Evolutionary conservation across 139 green algal species (phyloP).

Genomic region (Helicosporidium sp.): DNA sequence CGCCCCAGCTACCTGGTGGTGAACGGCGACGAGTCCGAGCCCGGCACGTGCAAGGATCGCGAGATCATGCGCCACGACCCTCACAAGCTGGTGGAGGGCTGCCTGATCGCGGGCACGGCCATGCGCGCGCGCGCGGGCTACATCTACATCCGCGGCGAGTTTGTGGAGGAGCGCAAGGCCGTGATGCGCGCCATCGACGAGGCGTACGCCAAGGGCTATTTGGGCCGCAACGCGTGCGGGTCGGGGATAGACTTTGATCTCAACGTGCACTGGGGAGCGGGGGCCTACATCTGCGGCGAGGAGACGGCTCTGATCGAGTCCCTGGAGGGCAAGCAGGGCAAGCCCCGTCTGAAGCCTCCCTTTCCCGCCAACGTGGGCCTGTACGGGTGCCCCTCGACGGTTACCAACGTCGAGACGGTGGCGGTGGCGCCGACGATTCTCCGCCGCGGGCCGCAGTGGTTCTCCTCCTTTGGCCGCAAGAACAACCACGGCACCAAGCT

Average conservation of each 20-base stretch:
- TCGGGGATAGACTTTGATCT: slow-evolving; percentile 86
- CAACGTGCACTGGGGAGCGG: slow-evolving; percentile 78
- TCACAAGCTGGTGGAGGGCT: slow-evolving; percentile 94
- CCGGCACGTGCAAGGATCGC: slow-evolving; percentile 91
- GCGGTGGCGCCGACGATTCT: slow-evolving; percentile 91
- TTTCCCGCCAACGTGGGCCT: slow-evolving; percentile 90
- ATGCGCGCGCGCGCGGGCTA: slow-evolving; percentile 79
- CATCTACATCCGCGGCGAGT: slow-evolving; percentile 95
- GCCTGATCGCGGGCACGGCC: slow-evolving; percentile 70
- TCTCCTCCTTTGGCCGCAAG: slow-evolving; percentile 78
- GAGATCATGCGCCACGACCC: slow-evolving; percentile 94
- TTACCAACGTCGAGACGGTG: slow-evolving; percentile 95
- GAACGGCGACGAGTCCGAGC: slow-evolving; percentile 92
- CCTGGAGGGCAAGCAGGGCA: slow-evolving; percentile 90
- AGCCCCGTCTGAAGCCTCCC: slow-evolving; percentile 89
- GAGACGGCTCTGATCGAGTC: slow-evolving; percentile 94
- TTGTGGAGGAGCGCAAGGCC: slow-evolving; percentile 73
- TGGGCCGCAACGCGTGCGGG: slow-evolving; percentile 89
- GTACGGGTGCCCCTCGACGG: slow-evolving; percentile 91
- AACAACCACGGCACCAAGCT: slow-evolving; percentile 98
- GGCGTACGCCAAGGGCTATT: slow-evolving; percentile 63
- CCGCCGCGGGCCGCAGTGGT: slow-evolving; percentile 85
- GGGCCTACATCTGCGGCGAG: slow-evolving; percentile 96
- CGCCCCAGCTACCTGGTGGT: slow-evolving; percentile 86
- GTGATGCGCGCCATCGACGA: slow-evolving; percentile 60